These are phyloP conservation scores for Pseudozyma hubeiensis DNA, from an alignment of 1,284 basidiomycete species.

Conservation along the genomic window DNA sequence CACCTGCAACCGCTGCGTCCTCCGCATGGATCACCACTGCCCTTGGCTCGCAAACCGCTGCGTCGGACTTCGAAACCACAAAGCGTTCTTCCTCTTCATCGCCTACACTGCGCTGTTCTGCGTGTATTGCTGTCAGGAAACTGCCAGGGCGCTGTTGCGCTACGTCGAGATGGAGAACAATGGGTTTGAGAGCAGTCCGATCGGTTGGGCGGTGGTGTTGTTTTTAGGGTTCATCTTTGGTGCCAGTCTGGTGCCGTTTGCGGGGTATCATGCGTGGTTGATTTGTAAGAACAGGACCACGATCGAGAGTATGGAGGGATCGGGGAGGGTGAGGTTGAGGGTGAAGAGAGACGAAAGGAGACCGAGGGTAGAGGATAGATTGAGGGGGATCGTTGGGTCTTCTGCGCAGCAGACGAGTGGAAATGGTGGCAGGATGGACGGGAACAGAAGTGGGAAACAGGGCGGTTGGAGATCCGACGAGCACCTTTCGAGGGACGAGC, in stretches of 20 bases:
- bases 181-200: conserved; percentile 65
- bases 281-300: conserved; percentile 68
- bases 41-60: conserved; percentile 72
- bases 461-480: conserved; percentile 51
- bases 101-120: conserved; percentile 63
- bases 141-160: conserved; percentile 53
- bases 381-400: conserved; percentile 19
- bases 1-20: conserved; percentile 56
- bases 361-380: conserved; percentile 38
- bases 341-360: conserved; percentile 17
- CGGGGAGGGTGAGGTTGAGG: conserved; percentile 45
- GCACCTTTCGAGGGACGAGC: conserved; percentile 50
- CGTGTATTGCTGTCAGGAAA: conserved; percentile 49
- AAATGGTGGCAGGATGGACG: neutral
- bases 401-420: neutral
- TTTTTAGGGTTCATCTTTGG: conserved; percentile 63
- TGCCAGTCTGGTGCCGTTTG: conserved; percentile 58
- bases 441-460: neutral
- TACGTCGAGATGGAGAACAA: conserved; percentile 43
- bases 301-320: conserved; percentile 69
- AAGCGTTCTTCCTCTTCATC: conserved; percentile 69
- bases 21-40: conserved; percentile 72
- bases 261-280: conserved; percentile 65
- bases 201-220: conserved; percentile 67
- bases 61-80: conserved; percentile 68